Evolutionary conservation across 768 basidiomycete species (phyloP), one percentile per base, ranked within the genome.

Genomic region (Agaricus blazei): DNA sequence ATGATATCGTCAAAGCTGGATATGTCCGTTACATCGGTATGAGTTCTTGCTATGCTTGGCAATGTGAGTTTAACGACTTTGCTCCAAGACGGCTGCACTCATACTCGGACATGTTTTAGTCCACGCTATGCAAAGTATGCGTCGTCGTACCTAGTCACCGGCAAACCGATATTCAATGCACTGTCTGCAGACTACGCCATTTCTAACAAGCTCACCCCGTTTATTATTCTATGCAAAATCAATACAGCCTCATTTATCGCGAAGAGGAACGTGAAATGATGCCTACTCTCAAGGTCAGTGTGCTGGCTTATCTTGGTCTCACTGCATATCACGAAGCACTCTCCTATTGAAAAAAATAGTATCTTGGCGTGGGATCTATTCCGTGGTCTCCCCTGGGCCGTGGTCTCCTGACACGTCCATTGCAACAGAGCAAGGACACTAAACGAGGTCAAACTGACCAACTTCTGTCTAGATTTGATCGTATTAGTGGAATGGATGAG

Each of bases 231-330:
- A 84, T 86, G 84, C 85, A 87, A 65, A 87, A 87, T 61, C 81
- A 83, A 55, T 79, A 87, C 64, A 81, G 70, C 57, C 65, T 83
- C 8, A 62, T 82, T 11, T 87, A 87, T 60, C 71, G 85, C 12
- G 85, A 87, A 63, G 84, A 87, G 62, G 84, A 83, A 61, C 70
- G 81, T 1, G 81, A 82, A 60, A 82, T 83, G 80, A 80, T 84
- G 60, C 84, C 84, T 2, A 78, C 77, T 1, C 67, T 81, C 34
- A 79, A 81, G 70, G 80, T 77, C 24, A 14, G 51, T 41, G 43
- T 37, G 9, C 24, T 41, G 19, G 19, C 19, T 19, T 19, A 19
- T 19, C 19, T 19, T 19, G 19, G 19, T 19, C 19, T 19, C 19
- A 19, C 19, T 19, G 19, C 19, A 19, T 19, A 19, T 19, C 19